These are phyloP conservation scores for Ophiostoma pallidulum DNA, from an alignment of 2,329 filamentous ascomycete species.

Conservation along the genomic window DNA sequence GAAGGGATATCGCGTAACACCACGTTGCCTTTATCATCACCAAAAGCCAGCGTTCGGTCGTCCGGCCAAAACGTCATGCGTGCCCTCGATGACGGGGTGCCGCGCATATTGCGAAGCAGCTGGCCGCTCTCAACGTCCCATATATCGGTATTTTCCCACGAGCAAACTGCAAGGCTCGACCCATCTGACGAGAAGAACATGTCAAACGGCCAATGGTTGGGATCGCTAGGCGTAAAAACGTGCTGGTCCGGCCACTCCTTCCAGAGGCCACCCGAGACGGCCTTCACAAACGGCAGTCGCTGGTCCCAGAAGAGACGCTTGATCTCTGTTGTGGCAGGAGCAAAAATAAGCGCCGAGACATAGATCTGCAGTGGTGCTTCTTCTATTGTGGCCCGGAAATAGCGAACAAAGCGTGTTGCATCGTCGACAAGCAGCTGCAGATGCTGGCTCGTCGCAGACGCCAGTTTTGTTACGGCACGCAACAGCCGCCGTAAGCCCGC, in stretches of 20 bases:
- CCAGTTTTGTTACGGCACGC: background rate
- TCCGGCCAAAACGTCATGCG: background rate
- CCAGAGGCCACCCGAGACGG: background rate
- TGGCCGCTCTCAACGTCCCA: background rate
- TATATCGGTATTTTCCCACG: background rate
- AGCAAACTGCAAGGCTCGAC: background rate
- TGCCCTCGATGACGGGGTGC: background rate
- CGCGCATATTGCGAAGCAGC: background rate
- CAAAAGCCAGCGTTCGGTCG: background rate
- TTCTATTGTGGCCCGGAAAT: conserved; percentile 21
- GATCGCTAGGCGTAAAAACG: background rate
- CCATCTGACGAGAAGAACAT: background rate
- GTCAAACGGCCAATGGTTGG: background rate
- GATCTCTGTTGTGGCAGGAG: conserved; percentile 20
- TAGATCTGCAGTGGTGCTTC: conserved; percentile 26
- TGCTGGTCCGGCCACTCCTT: background rate
- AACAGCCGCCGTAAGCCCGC: conserved; percentile 17
- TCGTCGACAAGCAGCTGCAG: conserved; percentile 14
- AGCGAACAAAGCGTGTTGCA: conserved; percentile 22
- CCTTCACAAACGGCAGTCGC: background rate
- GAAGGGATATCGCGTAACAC: background rate
- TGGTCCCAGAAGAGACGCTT: conserved; percentile 2
- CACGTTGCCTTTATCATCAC: background rate
- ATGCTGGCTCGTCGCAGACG: background rate
- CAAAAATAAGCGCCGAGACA: conserved; percentile 24